phyloP scores from a whole-genome alignment of 331 rosid genomes.

The Malus hybrid region DNA sequence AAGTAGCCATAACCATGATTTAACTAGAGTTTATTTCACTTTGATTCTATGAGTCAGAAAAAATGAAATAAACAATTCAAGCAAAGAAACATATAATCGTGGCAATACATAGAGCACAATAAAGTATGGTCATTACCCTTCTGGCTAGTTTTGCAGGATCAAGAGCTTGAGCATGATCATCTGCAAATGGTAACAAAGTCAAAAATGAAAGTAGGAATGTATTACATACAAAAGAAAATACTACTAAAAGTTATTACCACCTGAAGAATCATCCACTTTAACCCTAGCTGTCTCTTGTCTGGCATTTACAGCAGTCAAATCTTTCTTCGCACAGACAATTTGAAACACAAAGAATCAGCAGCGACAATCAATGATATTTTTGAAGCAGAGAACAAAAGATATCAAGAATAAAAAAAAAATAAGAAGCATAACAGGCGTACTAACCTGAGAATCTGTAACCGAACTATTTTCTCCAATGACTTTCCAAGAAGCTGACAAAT shows the following conservation, averaged over 20 bases:
- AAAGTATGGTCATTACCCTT: conserved; percentile 48
- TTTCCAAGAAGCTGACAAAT: conserved; percentile 62
- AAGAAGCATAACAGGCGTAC: conserved; percentile 27
- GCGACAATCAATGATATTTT: neutral
- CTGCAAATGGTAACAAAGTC: conserved; percentile 28
- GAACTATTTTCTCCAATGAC: conserved; percentile 39
- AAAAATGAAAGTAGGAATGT: neutral
- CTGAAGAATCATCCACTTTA: conserved; percentile 36
- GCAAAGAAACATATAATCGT: neutral
- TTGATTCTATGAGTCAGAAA: neutral
- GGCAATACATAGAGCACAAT: neutral
- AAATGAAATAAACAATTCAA: neutral
- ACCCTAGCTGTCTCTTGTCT: conserved; percentile 35
- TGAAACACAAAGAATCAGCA: conserved; percentile 10
- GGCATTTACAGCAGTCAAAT: conserved; percentile 29
- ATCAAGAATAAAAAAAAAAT: neutral
- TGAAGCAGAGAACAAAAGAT: neutral
- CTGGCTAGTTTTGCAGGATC: conserved; percentile 41
- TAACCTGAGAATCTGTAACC: conserved; percentile 41
- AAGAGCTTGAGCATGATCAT: conserved; percentile 19
- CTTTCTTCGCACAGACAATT: conserved; percentile 26
- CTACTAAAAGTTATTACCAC: conserved; percentile 20
- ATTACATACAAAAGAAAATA: neutral
- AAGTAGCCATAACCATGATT: neutral
- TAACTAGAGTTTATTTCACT: neutral